Evolutionary conservation across 2,329 filamentous ascomycete species (phyloP).

Genomic region (Verticillium klebahnii): DNA sequence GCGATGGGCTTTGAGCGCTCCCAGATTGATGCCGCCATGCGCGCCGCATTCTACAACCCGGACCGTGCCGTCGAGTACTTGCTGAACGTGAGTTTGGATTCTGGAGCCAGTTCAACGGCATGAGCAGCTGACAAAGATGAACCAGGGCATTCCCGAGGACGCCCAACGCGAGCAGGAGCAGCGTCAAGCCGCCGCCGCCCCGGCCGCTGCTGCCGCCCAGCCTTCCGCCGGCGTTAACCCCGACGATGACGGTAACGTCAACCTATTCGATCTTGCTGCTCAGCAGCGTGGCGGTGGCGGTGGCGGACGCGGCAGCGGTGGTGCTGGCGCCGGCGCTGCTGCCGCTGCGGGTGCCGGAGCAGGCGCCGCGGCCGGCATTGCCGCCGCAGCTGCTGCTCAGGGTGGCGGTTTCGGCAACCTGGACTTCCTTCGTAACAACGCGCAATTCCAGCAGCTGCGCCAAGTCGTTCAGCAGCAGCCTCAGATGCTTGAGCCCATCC

Average conservation of each 20-base stretch:
- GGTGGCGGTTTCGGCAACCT: slow-evolving; percentile 73
- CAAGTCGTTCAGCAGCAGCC: slow-evolving; percentile 97
- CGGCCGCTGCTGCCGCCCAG: slow-evolving; percentile 30
- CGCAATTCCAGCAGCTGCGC: slow-evolving; percentile 95
- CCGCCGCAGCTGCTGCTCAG: slow-evolving; percentile 40
- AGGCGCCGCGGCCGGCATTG: slow-evolving; percentile 33
- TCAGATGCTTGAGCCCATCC: slow-evolving; percentile 96
- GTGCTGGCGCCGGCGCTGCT: slow-evolving; percentile 35
- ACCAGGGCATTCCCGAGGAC: slow-evolving; percentile 83
- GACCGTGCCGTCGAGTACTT: slow-evolving; percentile 97
- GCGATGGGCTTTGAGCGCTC: slow-evolving; percentile 90
- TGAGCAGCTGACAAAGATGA: background rate
- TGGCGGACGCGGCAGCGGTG: slow-evolving; percentile 34
- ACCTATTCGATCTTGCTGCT: slow-evolving; percentile 90
- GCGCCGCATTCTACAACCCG: slow-evolving; percentile 93
- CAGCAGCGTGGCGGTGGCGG: slow-evolving; percentile 56
- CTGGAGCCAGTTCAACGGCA: background rate
- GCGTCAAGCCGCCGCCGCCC: slow-evolving; percentile 34
- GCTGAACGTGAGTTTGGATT: slow-evolving; percentile 59
- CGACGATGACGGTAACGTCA: slow-evolving; percentile 67
- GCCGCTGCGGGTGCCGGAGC: slow-evolving; percentile 37
- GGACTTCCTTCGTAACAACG: slow-evolving; percentile 90
- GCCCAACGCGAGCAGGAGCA: slow-evolving; percentile 66
- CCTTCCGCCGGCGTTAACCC: slow-evolving; percentile 34
- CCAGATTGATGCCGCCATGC: slow-evolving; percentile 90